Evolutionary conservation across 2,329 filamentous ascomycete species (phyloP).

Genomic region (Apiospora koreana): DNA sequence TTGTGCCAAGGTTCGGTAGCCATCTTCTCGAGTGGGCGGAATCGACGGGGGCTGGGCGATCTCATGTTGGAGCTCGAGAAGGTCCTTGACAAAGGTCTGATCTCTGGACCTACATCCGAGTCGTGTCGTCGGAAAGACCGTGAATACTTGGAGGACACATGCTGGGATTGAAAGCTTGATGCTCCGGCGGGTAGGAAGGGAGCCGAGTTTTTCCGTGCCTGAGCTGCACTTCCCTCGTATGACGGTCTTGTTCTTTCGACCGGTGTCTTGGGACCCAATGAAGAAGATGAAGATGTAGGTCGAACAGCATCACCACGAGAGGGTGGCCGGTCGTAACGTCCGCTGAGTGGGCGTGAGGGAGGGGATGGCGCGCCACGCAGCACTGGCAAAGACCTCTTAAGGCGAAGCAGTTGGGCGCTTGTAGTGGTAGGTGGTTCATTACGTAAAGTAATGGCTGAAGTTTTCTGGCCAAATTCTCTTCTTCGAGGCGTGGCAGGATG

Average conservation of each 20-base stretch:
- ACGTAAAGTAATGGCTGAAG: conserved; percentile 55
- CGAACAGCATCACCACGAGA: conserved; percentile 58
- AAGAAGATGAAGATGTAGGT: conserved; percentile 49
- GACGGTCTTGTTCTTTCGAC: conserved; percentile 59
- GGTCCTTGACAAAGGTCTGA: conserved; percentile 57
- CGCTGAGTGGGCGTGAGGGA: conserved; percentile 48
- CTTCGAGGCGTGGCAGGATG: conserved; percentile 62
- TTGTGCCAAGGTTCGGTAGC: conserved; percentile 60
- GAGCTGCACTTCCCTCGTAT: conserved; percentile 53
- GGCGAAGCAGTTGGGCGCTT: conserved; percentile 62
- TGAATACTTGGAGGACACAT: conserved; percentile 70
- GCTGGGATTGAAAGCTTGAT: conserved; percentile 74
- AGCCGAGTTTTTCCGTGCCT: conserved; percentile 59
- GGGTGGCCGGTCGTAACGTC: conserved; percentile 58
- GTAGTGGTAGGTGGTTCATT: conserved; percentile 65
- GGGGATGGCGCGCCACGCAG: conserved; percentile 52
- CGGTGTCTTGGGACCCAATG: conserved; percentile 69
- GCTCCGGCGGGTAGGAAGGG: conserved; percentile 81
- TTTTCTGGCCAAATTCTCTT: conserved; percentile 58
- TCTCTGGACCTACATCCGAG: conserved; percentile 68
- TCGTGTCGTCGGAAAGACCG: conserved; percentile 78
- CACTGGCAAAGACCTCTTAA: conserved; percentile 66
- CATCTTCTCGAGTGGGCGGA: conserved; percentile 40
- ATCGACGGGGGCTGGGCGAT: conserved; percentile 60
- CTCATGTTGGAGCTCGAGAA: conserved; percentile 60